phyloP scores from a whole-genome alignment of 2,329 filamentous ascomycete species.

The Diaporthe velutina region DNA sequence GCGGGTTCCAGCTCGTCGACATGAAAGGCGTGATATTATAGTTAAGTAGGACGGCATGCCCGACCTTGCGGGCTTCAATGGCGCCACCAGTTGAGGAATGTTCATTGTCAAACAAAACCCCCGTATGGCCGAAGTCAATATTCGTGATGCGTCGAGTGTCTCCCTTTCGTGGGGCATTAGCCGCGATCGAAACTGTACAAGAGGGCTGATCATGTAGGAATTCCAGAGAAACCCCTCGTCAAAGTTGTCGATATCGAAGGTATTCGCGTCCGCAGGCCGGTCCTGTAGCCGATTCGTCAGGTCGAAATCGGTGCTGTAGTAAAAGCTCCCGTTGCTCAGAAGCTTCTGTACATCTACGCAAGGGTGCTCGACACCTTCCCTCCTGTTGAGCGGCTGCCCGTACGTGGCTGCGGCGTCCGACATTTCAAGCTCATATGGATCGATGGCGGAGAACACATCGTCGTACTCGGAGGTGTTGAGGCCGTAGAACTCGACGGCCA shows the following conservation, averaged over 20 bases:
- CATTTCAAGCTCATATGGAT: constrained; percentile 63
- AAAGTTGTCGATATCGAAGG: constrained; percentile 92
- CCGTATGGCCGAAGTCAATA: constrained; percentile 92
- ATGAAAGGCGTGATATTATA: constrained; percentile 91
- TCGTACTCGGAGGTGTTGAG: constrained; percentile 90
- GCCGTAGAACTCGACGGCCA: constrained; percentile 92
- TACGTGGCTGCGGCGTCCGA: constrained; percentile 63
- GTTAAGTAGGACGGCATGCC: constrained; percentile 88
- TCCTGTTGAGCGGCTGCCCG: constrained; percentile 67
- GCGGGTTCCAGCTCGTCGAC: constrained; percentile 88
- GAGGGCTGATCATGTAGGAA: constrained; percentile 95
- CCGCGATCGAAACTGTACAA: constrained; percentile 89
- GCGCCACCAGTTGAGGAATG: constrained; percentile 82
- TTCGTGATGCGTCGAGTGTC: constrained; percentile 86
- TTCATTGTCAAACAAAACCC: constrained; percentile 92
- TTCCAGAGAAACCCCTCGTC: constrained; percentile 98
- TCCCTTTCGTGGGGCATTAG: constrained; percentile 81
- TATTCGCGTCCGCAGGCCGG: constrained; percentile 79
- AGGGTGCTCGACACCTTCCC: constrained; percentile 86
- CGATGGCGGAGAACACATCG: constrained; percentile 70
- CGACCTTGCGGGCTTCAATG: constrained; percentile 73
- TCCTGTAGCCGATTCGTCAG: constrained; percentile 94
- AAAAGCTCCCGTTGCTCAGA: constrained; percentile 93
- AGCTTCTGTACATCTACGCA: constrained; percentile 93
- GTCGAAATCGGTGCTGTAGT: constrained; percentile 99